phyloP scores from a whole-genome alignment of 345 rosid genomes.

The Acer campestre region DNA sequence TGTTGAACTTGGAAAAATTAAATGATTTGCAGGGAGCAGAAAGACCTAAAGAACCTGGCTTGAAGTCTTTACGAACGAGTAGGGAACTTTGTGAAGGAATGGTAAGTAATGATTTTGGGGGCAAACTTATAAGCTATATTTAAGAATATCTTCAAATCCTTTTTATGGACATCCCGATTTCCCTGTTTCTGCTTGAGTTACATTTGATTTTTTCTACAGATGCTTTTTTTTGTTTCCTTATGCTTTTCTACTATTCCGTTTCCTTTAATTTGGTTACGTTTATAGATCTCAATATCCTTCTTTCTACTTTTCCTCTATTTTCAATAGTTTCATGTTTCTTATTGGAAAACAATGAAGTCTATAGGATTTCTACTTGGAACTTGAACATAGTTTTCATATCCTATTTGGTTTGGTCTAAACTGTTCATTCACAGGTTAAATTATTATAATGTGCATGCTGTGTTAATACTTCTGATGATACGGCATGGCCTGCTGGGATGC shows the following conservation, averaged over 20 bases:
- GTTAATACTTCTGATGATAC: not conserved
- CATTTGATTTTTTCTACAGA: not conserved
- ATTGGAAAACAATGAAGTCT: not conserved
- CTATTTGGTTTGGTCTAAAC: not conserved
- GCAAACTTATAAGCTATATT: constrained; percentile 4
- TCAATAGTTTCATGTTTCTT: too few species aligned
- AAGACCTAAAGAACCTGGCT: constrained; percentile 74
- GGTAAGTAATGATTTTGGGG: constrained; percentile 45
- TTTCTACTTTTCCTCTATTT: not conserved
- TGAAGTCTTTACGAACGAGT: constrained; percentile 73
- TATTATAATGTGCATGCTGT: not conserved
- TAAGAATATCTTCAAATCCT: not conserved
- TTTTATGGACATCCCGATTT: not conserved
- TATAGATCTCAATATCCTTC: not conserved
- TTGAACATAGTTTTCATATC: not conserved
- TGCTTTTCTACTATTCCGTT: not conserved
- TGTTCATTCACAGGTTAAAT: not conserved
- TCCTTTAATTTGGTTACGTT: not conserved
- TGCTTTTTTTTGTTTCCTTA: not conserved
- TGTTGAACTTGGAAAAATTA: constrained; percentile 19
- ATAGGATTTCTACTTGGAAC: not conserved
- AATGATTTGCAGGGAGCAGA: constrained; percentile 56
- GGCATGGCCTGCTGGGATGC: not conserved
- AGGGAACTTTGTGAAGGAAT: constrained; percentile 80
- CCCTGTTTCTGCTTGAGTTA: not conserved